Conservation (phyloP, 345 rosid genomes). For the Acer campestre region DNA sequence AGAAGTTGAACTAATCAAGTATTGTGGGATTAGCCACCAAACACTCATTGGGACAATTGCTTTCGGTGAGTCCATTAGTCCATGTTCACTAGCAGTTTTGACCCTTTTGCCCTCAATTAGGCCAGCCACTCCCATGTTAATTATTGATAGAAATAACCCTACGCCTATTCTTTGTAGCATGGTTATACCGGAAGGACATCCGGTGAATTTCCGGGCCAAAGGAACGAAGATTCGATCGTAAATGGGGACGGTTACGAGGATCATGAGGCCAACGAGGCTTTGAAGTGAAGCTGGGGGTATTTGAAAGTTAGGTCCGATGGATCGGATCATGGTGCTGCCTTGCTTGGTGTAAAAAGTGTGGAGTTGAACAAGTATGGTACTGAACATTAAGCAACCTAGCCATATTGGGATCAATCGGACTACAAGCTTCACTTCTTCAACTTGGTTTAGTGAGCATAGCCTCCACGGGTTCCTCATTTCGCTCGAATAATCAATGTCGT, state of each 20-base stretch:
- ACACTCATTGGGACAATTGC: slow-evolving; percentile 64
- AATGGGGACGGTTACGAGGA: slow-evolving; percentile 60
- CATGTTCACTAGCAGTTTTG: slow-evolving; percentile 47
- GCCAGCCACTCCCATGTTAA: slow-evolving; percentile 64
- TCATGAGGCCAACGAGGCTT: slow-evolving; percentile 68
- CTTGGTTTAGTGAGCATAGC: slow-evolving; percentile 75
- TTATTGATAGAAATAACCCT: slow-evolving; percentile 62
- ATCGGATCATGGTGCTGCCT: slow-evolving; percentile 67
- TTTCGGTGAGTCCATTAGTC: slow-evolving; percentile 56
- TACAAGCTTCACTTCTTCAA: slow-evolving; percentile 84
- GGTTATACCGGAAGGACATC: slow-evolving; percentile 75
- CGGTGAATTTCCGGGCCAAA: slow-evolving; percentile 50
- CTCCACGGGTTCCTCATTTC: slow-evolving; percentile 66
- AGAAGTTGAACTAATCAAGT: slow-evolving; percentile 53
- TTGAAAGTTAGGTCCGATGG: slow-evolving; percentile 58
- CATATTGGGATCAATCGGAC: slow-evolving; percentile 79
- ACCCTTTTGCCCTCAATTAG: slow-evolving; percentile 68
- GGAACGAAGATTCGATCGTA: slow-evolving; percentile 80
- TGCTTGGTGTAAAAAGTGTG: slow-evolving; percentile 90
- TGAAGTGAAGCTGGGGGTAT: slow-evolving; percentile 89
- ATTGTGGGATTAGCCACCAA: slow-evolving; percentile 87
- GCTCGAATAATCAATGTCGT: slow-evolving; percentile 47
- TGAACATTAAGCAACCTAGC: slow-evolving; percentile 78
- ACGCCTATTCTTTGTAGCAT: slow-evolving; percentile 80
- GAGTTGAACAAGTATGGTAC: slow-evolving; percentile 57